Evolutionary conservation across 495 filamentous ascomycete genomes (phyloP).

Genomic region (Xylaria palmicola): DNA sequence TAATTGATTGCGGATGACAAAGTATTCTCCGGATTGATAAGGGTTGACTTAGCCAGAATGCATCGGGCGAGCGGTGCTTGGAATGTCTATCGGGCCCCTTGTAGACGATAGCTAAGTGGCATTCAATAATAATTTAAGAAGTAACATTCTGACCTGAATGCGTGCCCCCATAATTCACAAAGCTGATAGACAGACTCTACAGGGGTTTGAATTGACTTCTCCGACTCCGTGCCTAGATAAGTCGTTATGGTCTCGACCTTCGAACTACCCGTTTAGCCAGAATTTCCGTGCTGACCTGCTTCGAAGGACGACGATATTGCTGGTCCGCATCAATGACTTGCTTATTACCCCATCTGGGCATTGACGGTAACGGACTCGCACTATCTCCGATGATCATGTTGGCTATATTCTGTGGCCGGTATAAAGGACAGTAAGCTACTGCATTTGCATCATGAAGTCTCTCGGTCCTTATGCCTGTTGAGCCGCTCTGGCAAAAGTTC

Average conservation of each 20-base stretch:
- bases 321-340: conserved; percentile 10
- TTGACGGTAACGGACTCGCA: background rate
- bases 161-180: background rate
- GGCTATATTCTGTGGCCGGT: background rate
- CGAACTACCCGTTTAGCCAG: conserved; percentile 33
- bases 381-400: background rate
- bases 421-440: conserved; percentile 16
- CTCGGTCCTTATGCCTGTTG: background rate
- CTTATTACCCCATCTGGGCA: conserved; percentile 11
- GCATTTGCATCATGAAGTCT: background rate
- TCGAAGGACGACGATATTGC: conserved; percentile 16
- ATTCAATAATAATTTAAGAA: no score
- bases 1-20: background rate
- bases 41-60: background rate
- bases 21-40: background rate
- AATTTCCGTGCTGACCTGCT: conserved; percentile 1
- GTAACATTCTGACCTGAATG: background rate
- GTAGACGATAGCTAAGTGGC: no score
- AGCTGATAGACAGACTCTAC: conserved; percentile 4
- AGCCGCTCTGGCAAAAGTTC: background rate
- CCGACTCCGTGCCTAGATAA: conserved; percentile 5
- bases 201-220: background rate
- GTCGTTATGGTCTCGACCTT: background rate
- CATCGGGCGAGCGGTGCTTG: background rate
- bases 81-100: background rate